Conservation (phyloP, 1,284 basidiomycete genomes). For the Meripilus lineatus region DNA sequence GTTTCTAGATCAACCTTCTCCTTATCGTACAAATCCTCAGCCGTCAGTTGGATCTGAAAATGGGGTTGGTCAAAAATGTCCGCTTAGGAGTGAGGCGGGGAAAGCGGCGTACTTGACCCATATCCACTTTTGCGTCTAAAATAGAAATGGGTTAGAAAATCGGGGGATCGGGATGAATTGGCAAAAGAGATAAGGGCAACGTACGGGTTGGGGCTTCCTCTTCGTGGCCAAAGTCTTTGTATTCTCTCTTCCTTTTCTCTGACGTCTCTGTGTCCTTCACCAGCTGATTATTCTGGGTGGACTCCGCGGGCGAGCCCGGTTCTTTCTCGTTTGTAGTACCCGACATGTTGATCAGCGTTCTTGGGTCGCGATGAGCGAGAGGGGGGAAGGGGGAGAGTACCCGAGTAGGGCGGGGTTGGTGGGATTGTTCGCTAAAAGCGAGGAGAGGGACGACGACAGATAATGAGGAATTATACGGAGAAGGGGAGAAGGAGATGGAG, state of each 20-base stretch:
- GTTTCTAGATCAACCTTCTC: conserved; percentile 99
- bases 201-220: conserved; percentile 64
- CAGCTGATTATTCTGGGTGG: too few species aligned
- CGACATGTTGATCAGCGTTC: conserved; percentile 21
- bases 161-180: too few species aligned
- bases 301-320: conserved; percentile 25
- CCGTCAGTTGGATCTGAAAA: conserved; percentile 83
- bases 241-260: conserved; percentile 81
- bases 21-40: conserved; percentile 95
- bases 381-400: conserved; percentile 5
- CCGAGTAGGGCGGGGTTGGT: conserved; percentile 10
- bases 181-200: conserved; percentile 27
- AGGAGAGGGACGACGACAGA: conserved; percentile 12
- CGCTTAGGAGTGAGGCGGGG: conserved; percentile 13
- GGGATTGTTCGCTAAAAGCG: conserved; percentile 11
- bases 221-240: conserved; percentile 88
- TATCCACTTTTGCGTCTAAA: conserved; percentile 81
- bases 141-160: conserved; percentile 10
- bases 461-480: conserved; percentile 12
- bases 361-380: conserved; percentile 2
- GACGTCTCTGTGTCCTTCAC: conserved; percentile 19
- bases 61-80: conserved; percentile 2
- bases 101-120: conserved; percentile 58
- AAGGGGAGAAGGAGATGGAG: conserved; percentile 7
- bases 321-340: conserved; percentile 26